Evolutionary conservation across 495 filamentous ascomycete genomes (phyloP), one percentile per base, ranked within the genome.

Genomic region (Xylaria curta): DNA sequence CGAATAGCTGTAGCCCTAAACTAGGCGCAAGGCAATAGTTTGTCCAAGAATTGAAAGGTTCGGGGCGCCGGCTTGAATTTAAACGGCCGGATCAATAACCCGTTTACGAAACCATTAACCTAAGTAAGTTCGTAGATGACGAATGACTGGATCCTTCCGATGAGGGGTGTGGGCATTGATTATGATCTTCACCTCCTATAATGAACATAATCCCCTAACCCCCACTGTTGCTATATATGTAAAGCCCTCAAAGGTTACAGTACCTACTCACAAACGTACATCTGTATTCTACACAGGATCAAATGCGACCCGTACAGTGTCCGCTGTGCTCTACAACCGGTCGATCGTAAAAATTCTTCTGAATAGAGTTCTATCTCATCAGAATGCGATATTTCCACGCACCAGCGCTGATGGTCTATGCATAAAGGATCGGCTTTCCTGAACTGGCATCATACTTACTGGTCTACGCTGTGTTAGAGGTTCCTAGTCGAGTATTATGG

Each of bases 141-240:
- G 17, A 9, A 12, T 15, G 17, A 36, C 54, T 59, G 26, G 15
- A 0, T n/a, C 4, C 28, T 3, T 36, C 26, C 28, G 28, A 59
- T 24, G n/a, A 51, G 6, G n/a, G 15, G 12, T 62, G 17, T 17
- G 42, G n/a, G 17, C 10, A 63, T 5, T 24, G 36, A 65, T 65
- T 65, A 65, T 65, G 62, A 65, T 65, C 42, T 36, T 65, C 62
- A 13, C 12, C 60, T 40, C 60, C 24, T 65, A 65, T 65, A 47
- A 47, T 65, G 42, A 26, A 28, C 42, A 4, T 12, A 65, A 49
- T 26, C 40, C 61, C 47, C 21, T 6, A 46, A 17, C 21, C 59
- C 24, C 60, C 60, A 61, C 59, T 40, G 31, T 61, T n/a, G 3
- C 38, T 42, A 31, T 31, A 31, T 31, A 42, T 42, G 38, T 42